Base-by-base conservation (phyloP, 176 grass and related monocot species). In the Saccharum officinarum region DNA sequence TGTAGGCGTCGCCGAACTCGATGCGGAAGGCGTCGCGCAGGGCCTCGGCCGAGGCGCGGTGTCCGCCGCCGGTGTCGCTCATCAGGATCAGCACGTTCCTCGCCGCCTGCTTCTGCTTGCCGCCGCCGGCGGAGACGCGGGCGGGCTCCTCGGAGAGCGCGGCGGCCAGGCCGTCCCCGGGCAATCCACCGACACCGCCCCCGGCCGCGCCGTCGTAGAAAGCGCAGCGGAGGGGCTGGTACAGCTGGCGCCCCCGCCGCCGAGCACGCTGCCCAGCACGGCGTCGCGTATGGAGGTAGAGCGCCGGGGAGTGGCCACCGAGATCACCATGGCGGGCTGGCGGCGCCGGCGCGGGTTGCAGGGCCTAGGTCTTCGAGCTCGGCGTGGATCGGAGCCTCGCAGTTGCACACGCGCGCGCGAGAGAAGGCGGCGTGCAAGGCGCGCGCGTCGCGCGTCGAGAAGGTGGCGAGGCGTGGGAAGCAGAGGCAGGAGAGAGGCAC, bases 1-100 rank as follows among this genome's bases (percentile, higher is more conserved):
- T 82, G 89, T 95, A 98, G n/a, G 92, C 62, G 61, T 95, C 84
- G n/a, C 95, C 92, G 69, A 86, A 95, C 68, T 95, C 84, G 44
- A 90, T 83, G 31, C 77, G 85, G 89, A 98, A 98, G 81, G 95
- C 92, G 74, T 98, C 95, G 39, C 88, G 83, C 42, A 98, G 90
- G 30, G 95, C 95, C 85, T 95, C 91, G 11, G 95, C 95, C 8
- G 95, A 98, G 34, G 95, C 95, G 45, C 92, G 92, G 71, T 98
- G 95, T 18, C 95, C 92, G n/a, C 95, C 92, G 30, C 95, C 92
- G 63, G 95, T 98, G 88, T 98, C 95, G 84, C 95, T 98, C 90
- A 98, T 92, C 31, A 98, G 87, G 64, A 95, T 88, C 22, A 98
- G 95, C 71, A 98, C 92, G 88, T 98, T 98, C 95, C 82, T 98